Conservation (phyloP, 192 early-diverging fungal genomes). For the Pilaira anomala region DNA sequence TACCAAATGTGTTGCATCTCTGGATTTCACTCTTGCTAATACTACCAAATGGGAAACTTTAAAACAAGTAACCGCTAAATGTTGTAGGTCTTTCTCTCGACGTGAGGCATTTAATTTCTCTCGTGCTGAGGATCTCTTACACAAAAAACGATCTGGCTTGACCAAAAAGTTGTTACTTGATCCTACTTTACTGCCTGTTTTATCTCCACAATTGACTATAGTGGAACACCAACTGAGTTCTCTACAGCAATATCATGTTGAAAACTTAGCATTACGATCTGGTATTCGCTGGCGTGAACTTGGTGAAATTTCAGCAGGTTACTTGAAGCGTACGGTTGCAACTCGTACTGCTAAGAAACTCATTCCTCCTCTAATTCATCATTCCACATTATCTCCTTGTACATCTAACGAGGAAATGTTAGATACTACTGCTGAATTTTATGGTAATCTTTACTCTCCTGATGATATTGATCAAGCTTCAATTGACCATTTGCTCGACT, state of each 20-base stretch:
- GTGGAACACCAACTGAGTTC: not conserved
- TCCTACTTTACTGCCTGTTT: not conserved
- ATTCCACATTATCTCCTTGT: not conserved
- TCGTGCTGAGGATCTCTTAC: not conserved
- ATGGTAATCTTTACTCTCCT: not conserved
- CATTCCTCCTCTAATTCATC: not conserved
- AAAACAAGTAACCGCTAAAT: too few relatives aligned
- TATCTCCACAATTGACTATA: not conserved
- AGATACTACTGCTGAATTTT: not conserved
- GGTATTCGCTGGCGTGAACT: constrained; percentile 1
- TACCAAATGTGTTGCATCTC: too few relatives aligned
- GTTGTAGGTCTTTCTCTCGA: too few relatives aligned
- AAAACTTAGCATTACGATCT: too few relatives aligned
- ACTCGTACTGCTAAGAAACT: not conserved
- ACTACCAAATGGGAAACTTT: too few relatives aligned
- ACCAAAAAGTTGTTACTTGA: not conserved
- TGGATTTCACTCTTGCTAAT: too few relatives aligned
- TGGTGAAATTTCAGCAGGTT: not conserved
- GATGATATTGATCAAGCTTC: constrained; percentile 5
- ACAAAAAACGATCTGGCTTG: too few relatives aligned
- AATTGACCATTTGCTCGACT: not conserved
- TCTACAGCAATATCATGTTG: not conserved
- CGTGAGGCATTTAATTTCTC: not conserved
- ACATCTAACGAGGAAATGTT: constrained; percentile 1
- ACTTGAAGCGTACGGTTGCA: not conserved